Percentiles rank a stretch among this genome's conserved stretches.
Evolutionary conservation across 176 grass and related monocot species (phyloP).

Genomic region (Poa pratensis): DNA sequence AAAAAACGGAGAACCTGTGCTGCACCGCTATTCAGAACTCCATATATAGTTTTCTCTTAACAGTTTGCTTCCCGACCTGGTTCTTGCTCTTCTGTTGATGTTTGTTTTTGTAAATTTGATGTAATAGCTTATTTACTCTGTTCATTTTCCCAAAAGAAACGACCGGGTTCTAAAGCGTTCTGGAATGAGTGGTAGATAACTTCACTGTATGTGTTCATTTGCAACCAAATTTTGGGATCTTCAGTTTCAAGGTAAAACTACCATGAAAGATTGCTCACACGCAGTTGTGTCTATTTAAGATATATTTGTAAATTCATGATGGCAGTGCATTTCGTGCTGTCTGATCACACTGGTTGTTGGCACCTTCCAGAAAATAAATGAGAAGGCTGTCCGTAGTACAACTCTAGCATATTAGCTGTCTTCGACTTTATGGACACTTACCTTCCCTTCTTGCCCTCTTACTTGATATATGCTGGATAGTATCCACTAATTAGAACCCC

Average conservation of each 20-base stretch:
- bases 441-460: not conserved
- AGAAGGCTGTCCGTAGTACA: not conserved
- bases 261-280: no score
- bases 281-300: no score
- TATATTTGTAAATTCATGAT: no score
- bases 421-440: not conserved
- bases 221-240: no score
- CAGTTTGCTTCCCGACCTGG: not conserved
- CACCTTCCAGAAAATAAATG: not conserved
- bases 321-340: no score
- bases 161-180: no score
- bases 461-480: not conserved
- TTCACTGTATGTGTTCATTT: no score
- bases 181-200: no score
- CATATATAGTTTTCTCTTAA: slow-evolving; percentile 12
- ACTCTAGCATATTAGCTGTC: not conserved
- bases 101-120: not conserved
- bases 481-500: no score
- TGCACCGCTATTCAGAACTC: not conserved
- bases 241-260: no score
- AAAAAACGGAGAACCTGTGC: not conserved
- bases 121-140: no score
- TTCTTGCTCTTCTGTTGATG: not conserved
- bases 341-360: not conserved
- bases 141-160: no score